Evolutionary conservation across 495 filamentous ascomycete species (phyloP), one percentile per base, ranked within the genome.

Genomic region (Cryomyces minteri): DNA sequence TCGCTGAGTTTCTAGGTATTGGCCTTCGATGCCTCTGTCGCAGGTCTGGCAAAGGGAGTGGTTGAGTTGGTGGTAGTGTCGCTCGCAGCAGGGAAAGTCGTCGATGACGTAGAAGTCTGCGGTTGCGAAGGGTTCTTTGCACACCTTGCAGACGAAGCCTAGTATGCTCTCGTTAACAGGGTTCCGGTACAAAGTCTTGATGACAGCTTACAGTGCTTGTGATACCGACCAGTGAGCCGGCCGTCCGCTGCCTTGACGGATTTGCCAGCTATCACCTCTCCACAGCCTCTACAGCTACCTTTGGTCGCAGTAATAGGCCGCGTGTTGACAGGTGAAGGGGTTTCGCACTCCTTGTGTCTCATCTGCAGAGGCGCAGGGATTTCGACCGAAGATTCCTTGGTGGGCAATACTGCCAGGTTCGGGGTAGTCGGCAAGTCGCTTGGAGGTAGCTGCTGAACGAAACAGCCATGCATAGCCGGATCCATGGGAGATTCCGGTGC

Each of bases 161-260:
- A 25, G 6, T 28, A n/a, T 28, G 4, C 11, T n/a, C 5, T 32
- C 5, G 8, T 11, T 5, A 37, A 28, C 31, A 11, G 31, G 10
- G 31, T 11, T 39, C 10, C 0, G 31, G 3, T 31, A 29, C 11
- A 28, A 29, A 11, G n/a, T 14, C 11, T 6, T 25, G n/a, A 43
- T 14, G 14, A 34, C 0, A 12, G 32, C 52, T 52, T 38, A 57
- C 90, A 98, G 10, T 77, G 70, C 52, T 88, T 87, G 61, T 98
- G 90, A 55, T 94, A 98, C 33, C 86, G 77, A 0, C 90, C 90
- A 2, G 88, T 93, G 4, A 98, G 70, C 39, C 88, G 81, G 18
- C 92, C 92, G 51, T 95, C 90, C 1, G 88, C 87, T 10, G 84
- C 90, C 30, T 87, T 90, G 40, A 98, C 76, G 0, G 88, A 94